phyloP scores from a whole-genome alignment of 2,329 filamentous ascomycete genomes.

The Fusarium algeriense region DNA sequence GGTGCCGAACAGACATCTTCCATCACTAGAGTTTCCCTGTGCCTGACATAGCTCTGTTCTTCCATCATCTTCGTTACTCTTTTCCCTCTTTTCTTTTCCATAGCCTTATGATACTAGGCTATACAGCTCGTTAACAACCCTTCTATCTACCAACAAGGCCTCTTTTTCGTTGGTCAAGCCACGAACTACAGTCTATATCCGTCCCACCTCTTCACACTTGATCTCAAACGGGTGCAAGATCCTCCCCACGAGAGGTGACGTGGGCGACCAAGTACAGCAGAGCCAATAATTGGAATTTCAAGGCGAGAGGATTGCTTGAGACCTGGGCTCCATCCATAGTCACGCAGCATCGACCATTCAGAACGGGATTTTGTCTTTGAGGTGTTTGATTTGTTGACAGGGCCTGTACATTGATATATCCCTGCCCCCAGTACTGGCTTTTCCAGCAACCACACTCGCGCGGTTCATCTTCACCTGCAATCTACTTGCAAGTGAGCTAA shows the following conservation, averaged over 20 bases:
- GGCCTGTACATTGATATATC: slow-evolving; percentile 39
- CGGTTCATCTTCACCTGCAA: slow-evolving; percentile 38
- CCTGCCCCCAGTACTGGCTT: slow-evolving; percentile 37
- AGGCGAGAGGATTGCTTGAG: slow-evolving; percentile 40
- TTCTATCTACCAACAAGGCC: slow-evolving; percentile 20
- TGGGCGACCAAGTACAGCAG: slow-evolving; percentile 30
- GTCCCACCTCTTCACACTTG: slow-evolving; percentile 22
- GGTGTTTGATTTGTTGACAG: slow-evolving; percentile 44
- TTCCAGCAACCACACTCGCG: slow-evolving; percentile 34
- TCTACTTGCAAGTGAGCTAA: slow-evolving; percentile 34
- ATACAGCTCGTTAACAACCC: slow-evolving; percentile 25
- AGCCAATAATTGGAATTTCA: slow-evolving; percentile 41
- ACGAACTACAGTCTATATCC: slow-evolving; percentile 17
- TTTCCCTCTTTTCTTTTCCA: slow-evolving; percentile 30
- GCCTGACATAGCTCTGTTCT: slow-evolving; percentile 28
- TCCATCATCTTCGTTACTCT: slow-evolving; percentile 36
- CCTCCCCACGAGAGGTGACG: slow-evolving; percentile 26
- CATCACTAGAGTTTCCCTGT: slow-evolving; percentile 42
- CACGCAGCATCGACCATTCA: slow-evolving; percentile 45
- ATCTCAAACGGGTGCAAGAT: slow-evolving; percentile 24
- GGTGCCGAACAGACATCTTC: slow-evolving; percentile 42
- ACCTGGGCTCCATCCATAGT: slow-evolving; percentile 40
- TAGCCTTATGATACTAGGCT: slow-evolving; percentile 34
- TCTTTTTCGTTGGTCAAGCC: slow-evolving; percentile 25
- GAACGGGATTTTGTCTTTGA: slow-evolving; percentile 31